Evolutionary conservation across 495 filamentous ascomycete genomes (phyloP).

Genomic region (Lindgomyces ingoldianus): DNA sequence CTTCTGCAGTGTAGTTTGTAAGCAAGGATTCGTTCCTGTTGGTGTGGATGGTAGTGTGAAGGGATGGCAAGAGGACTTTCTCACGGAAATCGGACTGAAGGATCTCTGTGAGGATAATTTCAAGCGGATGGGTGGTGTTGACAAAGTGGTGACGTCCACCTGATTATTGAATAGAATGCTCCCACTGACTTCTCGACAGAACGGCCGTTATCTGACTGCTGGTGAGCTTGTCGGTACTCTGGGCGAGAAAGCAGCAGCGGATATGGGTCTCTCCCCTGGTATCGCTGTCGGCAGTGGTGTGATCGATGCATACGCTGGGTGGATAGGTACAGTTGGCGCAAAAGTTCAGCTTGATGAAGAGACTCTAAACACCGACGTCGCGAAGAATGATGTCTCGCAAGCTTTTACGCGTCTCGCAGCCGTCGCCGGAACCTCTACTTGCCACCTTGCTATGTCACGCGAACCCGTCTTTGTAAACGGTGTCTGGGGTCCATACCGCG

Average conservation of each 20-base stretch:
- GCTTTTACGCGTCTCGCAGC: slow-evolving; percentile 92
- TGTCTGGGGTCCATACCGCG: slow-evolving; percentile 95
- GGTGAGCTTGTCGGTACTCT: slow-evolving; percentile 85
- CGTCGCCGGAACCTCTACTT: slow-evolving; percentile 97
- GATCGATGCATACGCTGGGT: slow-evolving; percentile 97
- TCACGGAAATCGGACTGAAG: slow-evolving; percentile 75
- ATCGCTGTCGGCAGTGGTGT: slow-evolving; percentile 94
- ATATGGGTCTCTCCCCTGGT: slow-evolving; percentile 82
- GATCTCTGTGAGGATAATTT: slow-evolving; percentile 85
- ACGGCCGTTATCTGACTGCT: slow-evolving; percentile 83
- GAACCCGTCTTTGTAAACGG: slow-evolving; percentile 88
- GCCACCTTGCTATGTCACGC: slow-evolving; percentile 92
- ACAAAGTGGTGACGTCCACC: slow-evolving; percentile 73
- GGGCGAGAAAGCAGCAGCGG: slow-evolving; percentile 75
- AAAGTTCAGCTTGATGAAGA: slow-evolving; percentile 72
- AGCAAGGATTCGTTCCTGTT: slow-evolving; percentile 92
- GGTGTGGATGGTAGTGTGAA: slow-evolving; percentile 97
- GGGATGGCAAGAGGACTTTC: slow-evolving; percentile 96
- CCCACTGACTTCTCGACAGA: slow-evolving; percentile 56
- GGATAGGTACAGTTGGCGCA: slow-evolving; percentile 97
- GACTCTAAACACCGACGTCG: slow-evolving; percentile 58
- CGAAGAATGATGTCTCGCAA: slow-evolving; percentile 79
- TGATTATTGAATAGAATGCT: slow-evolving; percentile 24
- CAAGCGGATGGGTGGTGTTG: slow-evolving; percentile 86
- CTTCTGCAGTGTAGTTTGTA: slow-evolving; percentile 92